These are phyloP conservation scores for Acidomyces sp. DNA, from an alignment of 495 filamentous ascomycete species.

Conservation along the genomic window DNA sequence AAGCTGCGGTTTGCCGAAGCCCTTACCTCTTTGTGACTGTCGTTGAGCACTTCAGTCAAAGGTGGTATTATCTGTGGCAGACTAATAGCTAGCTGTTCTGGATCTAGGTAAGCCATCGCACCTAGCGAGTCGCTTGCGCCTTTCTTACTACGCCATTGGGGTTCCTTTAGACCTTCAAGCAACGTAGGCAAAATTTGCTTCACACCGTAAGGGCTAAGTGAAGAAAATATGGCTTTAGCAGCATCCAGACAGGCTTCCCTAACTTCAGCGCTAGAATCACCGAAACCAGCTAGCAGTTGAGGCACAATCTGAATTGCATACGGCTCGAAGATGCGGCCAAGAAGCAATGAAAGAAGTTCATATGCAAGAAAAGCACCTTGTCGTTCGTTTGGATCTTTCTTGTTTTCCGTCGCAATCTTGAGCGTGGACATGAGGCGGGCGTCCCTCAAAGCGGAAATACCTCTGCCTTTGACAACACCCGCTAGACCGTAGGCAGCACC, in stretches of 20 bases:
- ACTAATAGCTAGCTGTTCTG: conserved; percentile 80
- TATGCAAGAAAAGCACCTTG: conserved; percentile 83
- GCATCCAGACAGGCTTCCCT: conserved; percentile 85
- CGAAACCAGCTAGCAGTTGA: conserved; percentile 76
- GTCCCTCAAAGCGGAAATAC: conserved; percentile 69
- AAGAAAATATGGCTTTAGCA: conserved; percentile 86
- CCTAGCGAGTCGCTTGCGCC: conserved; percentile 91
- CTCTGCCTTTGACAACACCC: conserved; percentile 73
- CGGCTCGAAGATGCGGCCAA: conserved; percentile 83
- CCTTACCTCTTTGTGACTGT: conserved; percentile 95
- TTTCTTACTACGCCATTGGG: conserved; percentile 96
- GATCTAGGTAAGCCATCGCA: conserved; percentile 95
- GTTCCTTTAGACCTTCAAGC: conserved; percentile 82
- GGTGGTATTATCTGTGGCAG: conserved; percentile 94
- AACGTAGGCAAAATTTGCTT: conserved; percentile 86
- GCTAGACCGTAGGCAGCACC: conserved; percentile 92
- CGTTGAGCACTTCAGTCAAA: conserved; percentile 81
- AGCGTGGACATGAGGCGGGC: conserved; percentile 73
- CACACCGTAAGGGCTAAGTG: conserved; percentile 86
- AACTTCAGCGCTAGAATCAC: conserved; percentile 76
- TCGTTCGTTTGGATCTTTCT: conserved; percentile 75
- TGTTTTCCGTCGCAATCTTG: conserved; percentile 70
- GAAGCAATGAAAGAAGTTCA: conserved; percentile 72
- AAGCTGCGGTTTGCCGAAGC: conserved; percentile 84
- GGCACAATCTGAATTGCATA: conserved; percentile 94